Evolutionary conservation across 225 moss, liverwort and hornwort species (phyloP), one percentile per base, ranked within the genome.

Genomic region (Thuidium tamariscinum): DNA sequence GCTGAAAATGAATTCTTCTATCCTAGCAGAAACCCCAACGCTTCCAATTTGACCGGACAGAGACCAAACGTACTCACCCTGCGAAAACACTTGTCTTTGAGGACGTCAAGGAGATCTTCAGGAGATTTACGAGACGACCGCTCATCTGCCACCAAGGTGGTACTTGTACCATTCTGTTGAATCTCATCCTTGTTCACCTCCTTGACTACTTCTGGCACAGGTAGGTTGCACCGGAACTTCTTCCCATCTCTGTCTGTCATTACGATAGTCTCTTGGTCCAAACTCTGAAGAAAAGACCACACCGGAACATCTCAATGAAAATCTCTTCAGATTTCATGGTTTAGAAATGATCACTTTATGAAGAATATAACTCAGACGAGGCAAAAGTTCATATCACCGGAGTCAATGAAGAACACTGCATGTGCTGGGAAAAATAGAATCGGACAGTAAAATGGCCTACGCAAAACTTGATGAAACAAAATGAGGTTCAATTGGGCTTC

Each of bases 161-260:
- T 87, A 83, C 94, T 94, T 34, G 92, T 97, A 65, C 89, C 94
- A 74, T 95, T 97, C 51, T 89, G 91, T 82, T 94, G 88, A 72
- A 89, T 73, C 59, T 92, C 94, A 71, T 90, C 92, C 52, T 88
- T 89, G 46, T 90, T 92, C 87, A 64, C 83, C 81, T 59, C 75
- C 73, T 87, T 91, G 6, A 90, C 74, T 62, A 87, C 85, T 78
- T 91, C 90, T 73, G 94, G 89, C 81, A 92, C 89, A 32, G 97
- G 94, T 77, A 99, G 74, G 19, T 97, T 95, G 74, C 98, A 99
- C 42, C 91, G 87, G 82, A 95, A 97, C 82, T 94, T 99, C 88
- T 91, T 93, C 16, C 98, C 98, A 87, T 97, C 94, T 65, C 94
- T 91, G 82, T 99, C 94, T 30, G 94, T 96, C 98, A 99, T 97